A percentile compares a stretch with the other conserved stretches of the same genome.
These are phyloP conservation scores for Botrytis deweyae DNA, from an alignment of 2,329 filamentous ascomycete species.

Conservation along the genomic window DNA sequence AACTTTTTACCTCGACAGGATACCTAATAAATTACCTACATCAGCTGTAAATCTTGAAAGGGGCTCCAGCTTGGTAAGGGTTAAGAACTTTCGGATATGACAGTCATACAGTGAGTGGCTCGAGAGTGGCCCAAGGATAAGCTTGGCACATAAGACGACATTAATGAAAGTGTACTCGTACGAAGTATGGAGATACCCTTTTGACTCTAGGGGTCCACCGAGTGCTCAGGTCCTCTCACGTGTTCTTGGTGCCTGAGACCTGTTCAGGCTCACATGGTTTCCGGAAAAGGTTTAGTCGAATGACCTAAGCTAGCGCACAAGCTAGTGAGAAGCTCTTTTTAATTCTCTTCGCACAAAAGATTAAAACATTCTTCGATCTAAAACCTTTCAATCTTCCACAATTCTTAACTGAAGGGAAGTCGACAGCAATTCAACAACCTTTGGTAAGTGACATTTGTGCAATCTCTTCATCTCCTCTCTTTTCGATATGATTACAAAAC, in stretches of 20 bases:
- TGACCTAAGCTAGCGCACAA: conserved; percentile 13
- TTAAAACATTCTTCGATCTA: background rate
- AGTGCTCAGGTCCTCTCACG: background rate
- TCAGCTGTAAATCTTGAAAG: background rate
- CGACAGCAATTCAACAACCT: background rate
- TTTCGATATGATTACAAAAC: conserved; percentile 61
- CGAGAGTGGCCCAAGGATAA: background rate
- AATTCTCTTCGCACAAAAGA: background rate
- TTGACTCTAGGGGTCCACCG: background rate
- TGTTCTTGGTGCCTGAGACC: background rate
- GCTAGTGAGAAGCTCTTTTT: background rate
- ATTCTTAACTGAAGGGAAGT: background rate
- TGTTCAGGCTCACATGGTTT: too few relatives aligned
- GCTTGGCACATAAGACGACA: background rate
- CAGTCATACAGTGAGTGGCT: background rate
- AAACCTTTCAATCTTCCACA: background rate
- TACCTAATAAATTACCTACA: background rate
- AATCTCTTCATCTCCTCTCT: background rate
- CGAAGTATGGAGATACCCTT: background rate
- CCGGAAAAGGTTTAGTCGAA: background rate
- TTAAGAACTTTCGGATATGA: background rate
- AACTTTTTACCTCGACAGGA: background rate
- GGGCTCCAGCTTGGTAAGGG: background rate
- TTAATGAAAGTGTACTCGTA: too few relatives aligned
- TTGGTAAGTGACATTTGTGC: conserved; percentile 10